These are phyloP conservation scores for Rhizopus arrhizus DNA, from an alignment of 371 early-diverging fungal species.

Conservation along the genomic window DNA sequence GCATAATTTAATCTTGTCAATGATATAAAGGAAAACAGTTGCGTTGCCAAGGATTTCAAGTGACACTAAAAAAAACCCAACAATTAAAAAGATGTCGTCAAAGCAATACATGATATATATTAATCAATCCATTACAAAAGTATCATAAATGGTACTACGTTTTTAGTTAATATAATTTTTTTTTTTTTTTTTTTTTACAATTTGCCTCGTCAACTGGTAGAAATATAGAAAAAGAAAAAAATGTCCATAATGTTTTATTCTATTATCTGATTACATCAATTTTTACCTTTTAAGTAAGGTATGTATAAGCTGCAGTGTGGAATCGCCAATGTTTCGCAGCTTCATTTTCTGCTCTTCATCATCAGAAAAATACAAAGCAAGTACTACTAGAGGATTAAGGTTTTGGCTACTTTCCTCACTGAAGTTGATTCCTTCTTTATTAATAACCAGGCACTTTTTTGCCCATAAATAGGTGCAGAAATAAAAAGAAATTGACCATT, in stretches of 20 bases:
- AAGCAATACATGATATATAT: not conserved
- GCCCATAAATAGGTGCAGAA: not conserved
- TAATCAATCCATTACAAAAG: constrained; percentile 2
- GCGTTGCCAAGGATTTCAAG: not conserved
- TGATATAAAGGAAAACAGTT: constrained; percentile 6
- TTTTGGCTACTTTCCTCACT: not conserved
- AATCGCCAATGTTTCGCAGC: not conserved
- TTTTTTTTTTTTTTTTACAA: not conserved
- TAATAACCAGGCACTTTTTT: not conserved
- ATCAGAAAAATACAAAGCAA: constrained; percentile 5
- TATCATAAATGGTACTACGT: constrained; percentile 2
- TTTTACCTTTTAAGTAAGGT: not conserved
- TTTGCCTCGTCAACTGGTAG: constrained; percentile 2
- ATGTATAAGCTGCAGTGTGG: not conserved
- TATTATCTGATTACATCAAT: not conserved
- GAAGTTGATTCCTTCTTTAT: not conserved
- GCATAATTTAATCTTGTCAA: not conserved
- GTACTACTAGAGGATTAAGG: not conserved
- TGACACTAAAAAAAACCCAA: not conserved
- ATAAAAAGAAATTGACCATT: too few relatives aligned
- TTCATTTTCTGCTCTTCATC: not conserved
- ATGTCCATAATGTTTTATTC: not conserved
- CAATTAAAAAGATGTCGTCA: not conserved
- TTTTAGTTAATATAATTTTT: not conserved
- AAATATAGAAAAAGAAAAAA: constrained; percentile 3